phyloP scores from a whole-genome alignment of 441 rosid species.

The Gossypium davidsonii region DNA sequence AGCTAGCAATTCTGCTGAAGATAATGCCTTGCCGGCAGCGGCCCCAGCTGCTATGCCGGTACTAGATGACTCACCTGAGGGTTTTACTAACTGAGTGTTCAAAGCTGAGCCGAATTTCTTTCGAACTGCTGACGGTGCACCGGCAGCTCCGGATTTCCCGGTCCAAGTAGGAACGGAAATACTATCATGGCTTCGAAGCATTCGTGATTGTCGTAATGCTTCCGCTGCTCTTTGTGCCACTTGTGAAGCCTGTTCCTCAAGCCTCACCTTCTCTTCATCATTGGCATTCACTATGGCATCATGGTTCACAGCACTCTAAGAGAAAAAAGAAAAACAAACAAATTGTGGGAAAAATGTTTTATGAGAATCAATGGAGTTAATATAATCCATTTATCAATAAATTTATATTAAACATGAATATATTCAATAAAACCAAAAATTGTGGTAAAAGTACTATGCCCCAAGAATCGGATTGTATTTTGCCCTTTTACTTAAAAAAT shows the following conservation, averaged over 20 bases:
- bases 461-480: no score
- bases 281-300: constrained; percentile 71
- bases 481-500: no score
- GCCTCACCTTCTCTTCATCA: constrained; percentile 71
- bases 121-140: constrained; percentile 69
- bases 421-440: background rate
- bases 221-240: constrained; percentile 92
- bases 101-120: constrained; percentile 70
- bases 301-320: constrained; percentile 84
- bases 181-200: constrained; percentile 69
- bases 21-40: constrained; percentile 73
- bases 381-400: background rate
- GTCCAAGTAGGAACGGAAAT: constrained; percentile 93
- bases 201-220: constrained; percentile 78
- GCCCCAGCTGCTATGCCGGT: constrained; percentile 63
- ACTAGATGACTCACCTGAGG: constrained; percentile 33
- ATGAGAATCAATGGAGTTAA: background rate
- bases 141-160: constrained; percentile 84
- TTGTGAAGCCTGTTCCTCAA: constrained; percentile 85
- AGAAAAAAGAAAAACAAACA: background rate
- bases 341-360: background rate
- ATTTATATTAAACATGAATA: background rate
- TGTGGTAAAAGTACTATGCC: no score
- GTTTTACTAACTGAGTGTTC: constrained; percentile 41
- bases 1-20: constrained; percentile 76